Percentiles rank a stretch among this genome's conserved stretches.
Evolutionary conservation across 2,329 filamentous ascomycete genomes (phyloP).

Genomic region (Pseudocercospora eumusae): DNA sequence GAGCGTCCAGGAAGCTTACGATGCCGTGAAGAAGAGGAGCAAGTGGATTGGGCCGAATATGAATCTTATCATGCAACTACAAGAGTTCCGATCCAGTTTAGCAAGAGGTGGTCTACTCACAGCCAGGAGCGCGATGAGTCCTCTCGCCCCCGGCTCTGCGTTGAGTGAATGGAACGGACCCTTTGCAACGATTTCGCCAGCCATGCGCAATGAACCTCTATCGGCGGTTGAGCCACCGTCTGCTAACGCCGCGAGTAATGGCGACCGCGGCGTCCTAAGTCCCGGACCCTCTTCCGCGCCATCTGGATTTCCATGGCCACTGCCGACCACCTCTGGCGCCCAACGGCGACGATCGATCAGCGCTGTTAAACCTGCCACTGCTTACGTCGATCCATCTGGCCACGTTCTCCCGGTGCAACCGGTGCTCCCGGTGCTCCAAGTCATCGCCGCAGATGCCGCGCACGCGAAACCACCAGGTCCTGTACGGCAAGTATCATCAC

Average conservation of each 20-base stretch:
- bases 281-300: slow-evolving; percentile 69
- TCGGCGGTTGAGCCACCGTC: slow-evolving; percentile 27
- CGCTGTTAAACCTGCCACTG: slow-evolving; percentile 55
- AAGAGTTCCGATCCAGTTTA: slow-evolving; percentile 66
- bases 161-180: slow-evolving; percentile 38
- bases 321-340: slow-evolving; percentile 45
- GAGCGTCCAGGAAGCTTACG: slow-evolving; percentile 80
- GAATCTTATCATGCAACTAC: slow-evolving; percentile 86
- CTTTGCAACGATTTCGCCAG: slow-evolving; percentile 31
- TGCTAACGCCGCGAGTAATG: slow-evolving; percentile 10
- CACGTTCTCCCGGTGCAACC: slow-evolving; percentile 40
- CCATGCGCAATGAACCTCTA: slow-evolving; percentile 22
- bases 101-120: slow-evolving; percentile 40
- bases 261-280: slow-evolving; percentile 39
- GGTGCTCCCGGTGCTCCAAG: slow-evolving; percentile 31
- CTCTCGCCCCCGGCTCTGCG: slow-evolving; percentile 39
- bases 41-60: slow-evolving; percentile 90
- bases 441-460: slow-evolving; percentile 20
- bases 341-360: slow-evolving; percentile 26
- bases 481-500: slow-evolving; percentile 9
- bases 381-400: slow-evolving; percentile 43
- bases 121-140: slow-evolving; percentile 37
- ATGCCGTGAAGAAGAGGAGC: slow-evolving; percentile 76
- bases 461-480: slow-evolving; percentile 4
- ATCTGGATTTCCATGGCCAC: slow-evolving; percentile 62